Evolutionary conservation across 2,329 filamentous ascomycete genomes (phyloP).

Genomic region (Pyrenophora graminea): DNA sequence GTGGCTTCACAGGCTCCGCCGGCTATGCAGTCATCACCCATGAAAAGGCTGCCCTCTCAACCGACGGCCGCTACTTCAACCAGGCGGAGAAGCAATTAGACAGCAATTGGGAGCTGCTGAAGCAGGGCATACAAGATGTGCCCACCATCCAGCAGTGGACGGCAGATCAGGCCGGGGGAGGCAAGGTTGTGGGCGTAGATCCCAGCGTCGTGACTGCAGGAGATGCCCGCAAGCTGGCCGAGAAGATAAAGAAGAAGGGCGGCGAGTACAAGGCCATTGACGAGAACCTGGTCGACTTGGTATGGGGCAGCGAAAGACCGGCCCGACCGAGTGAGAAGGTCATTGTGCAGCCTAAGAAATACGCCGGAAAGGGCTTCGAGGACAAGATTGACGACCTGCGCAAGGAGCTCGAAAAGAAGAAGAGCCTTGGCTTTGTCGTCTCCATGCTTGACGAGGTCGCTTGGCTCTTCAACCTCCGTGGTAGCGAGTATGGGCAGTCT

Average conservation of each 20-base stretch:
- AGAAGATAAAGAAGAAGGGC: conserved; percentile 85
- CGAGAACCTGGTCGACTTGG: conserved; percentile 83
- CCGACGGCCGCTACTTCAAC: conserved; percentile 97
- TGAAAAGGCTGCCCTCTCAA: conserved; percentile 86
- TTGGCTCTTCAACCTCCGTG: conserved; percentile 97
- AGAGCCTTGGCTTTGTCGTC: conserved; percentile 82
- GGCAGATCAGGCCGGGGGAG: conserved; percentile 80
- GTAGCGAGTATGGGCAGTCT: conserved; percentile 67
- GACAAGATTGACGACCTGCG: conserved; percentile 84
- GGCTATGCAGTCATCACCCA: conserved; percentile 88
- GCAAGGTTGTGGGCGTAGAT: conserved; percentile 89
- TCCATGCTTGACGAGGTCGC: conserved; percentile 96
- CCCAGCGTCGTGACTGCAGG: conserved; percentile 80
- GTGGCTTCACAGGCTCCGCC: conserved; percentile 91
- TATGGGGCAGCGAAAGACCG: conserved; percentile 82
- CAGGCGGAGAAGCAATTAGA: conserved; percentile 92
- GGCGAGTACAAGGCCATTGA: conserved; percentile 76
- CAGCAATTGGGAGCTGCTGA: conserved; percentile 85
- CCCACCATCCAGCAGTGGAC: conserved; percentile 98
- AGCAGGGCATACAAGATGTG: conserved; percentile 90
- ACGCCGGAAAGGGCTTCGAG: conserved; percentile 79
- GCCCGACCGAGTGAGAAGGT: conserved; percentile 75
- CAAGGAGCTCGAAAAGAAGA: conserved; percentile 91
- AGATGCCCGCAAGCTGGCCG: conserved; percentile 74
- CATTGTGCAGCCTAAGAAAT: conserved; percentile 70